These are phyloP conservation scores for Bromus sterilis DNA, from an alignment of 176 grass and related monocot species.

Conservation along the genomic window DNA sequence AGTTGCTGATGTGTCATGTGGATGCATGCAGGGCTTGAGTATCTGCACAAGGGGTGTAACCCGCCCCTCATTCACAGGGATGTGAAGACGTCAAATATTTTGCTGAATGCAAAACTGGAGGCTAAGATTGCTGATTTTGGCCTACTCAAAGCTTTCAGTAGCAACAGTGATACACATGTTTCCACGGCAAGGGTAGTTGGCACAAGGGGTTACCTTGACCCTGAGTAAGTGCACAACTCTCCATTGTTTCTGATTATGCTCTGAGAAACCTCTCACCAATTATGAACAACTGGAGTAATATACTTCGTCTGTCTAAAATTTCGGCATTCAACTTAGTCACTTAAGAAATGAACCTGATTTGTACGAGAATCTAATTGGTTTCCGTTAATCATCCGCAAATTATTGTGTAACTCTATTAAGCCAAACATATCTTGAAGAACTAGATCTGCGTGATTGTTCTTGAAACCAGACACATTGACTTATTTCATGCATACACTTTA, in stretches of 20 bases:
- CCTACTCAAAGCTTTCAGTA: slow-evolving; percentile 27
- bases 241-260: not conserved
- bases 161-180: slow-evolving; percentile 1
- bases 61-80: not conserved
- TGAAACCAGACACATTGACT: not conserved
- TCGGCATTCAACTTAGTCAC: not conserved
- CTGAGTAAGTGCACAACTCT: slow-evolving; percentile 7
- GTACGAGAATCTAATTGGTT: not conserved
- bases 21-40: slow-evolving; percentile 35
- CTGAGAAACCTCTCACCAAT: not conserved
- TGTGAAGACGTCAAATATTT: not conserved
- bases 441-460: not conserved
- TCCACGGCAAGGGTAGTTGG: slow-evolving; percentile 16
- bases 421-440: not conserved
- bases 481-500: not conserved
- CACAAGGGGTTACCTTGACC: slow-evolving; percentile 47
- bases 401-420: not conserved
- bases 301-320: not conserved
- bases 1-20: not conserved
- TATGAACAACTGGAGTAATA: not conserved
- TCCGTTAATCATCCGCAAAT: not conserved
- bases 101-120: not conserved
- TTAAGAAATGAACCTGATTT: not conserved
- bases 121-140: not conserved
- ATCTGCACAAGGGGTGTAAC: slow-evolving; percentile 50